These are phyloP conservation scores for Pascua sp. DNA, from an alignment of 1,284 basidiomycete species.

Conservation along the genomic window DNA sequence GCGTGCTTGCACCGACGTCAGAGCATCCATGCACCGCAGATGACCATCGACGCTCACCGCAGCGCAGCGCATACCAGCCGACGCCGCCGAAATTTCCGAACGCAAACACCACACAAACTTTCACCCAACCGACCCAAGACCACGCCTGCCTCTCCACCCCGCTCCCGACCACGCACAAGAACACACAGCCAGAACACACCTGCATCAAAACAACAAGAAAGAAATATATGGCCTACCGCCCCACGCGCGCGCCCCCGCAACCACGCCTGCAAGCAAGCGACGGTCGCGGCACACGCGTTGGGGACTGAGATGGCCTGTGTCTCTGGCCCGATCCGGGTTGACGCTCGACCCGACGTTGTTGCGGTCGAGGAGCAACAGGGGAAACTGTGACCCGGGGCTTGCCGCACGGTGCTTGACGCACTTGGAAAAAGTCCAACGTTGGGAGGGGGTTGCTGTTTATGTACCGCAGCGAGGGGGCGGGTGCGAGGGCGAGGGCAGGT, in stretches of 20 bases:
- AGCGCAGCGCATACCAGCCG: no score
- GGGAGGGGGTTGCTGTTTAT: not conserved
- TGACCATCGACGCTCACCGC: no score
- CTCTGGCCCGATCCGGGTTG: slow-evolving; percentile 35
- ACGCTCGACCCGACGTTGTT: slow-evolving; percentile 37
- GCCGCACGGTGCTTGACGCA: slow-evolving; percentile 14
- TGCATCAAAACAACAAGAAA: slow-evolving; percentile 2
- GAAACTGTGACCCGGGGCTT: slow-evolving; percentile 19
- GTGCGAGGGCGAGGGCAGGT: no score
- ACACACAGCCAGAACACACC: not conserved
- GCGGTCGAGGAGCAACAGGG: slow-evolving; percentile 37
- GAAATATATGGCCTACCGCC: slow-evolving; percentile 40
- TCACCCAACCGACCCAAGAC: no score
- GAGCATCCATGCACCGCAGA: no score
- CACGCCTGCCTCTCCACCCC: no score
- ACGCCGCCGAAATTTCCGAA: no score
- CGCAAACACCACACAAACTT: no score
- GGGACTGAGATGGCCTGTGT: slow-evolving; percentile 34
- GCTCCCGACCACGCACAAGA: no score
- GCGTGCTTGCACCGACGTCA: no score
- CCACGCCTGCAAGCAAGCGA: no score
- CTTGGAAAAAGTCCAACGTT: not conserved
- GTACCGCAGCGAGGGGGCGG: no score
- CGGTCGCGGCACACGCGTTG: slow-evolving; percentile 12
- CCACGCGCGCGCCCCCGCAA: slow-evolving; percentile 17